Base-by-base conservation (phyloP, 2,329 filamentous ascomycete genomes). In the Metarhizium humberi region DNA sequence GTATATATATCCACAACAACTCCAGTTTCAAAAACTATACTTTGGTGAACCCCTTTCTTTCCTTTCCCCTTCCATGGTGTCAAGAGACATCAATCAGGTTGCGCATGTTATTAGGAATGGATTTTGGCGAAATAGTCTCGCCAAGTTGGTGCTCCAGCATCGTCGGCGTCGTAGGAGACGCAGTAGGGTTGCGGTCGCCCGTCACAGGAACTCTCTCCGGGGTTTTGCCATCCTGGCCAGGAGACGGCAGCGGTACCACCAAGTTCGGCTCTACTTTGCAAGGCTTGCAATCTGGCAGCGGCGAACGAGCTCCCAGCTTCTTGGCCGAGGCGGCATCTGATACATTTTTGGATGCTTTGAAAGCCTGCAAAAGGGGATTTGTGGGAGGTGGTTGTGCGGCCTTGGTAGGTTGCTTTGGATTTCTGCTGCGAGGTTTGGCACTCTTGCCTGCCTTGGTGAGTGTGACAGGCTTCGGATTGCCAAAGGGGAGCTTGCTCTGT, bases 401-500 rank as follows among this genome's bases (percentile, higher is more conserved):
- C 53, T 70, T 71, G 43, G 63, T 59, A n/a, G 67, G 57, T 54
- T 67, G 63, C 59, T 70, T 75, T 20, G 64, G 60, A 52, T 67
- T 69, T 53, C 64, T 65, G 48, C 59, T 55, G 25, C 67, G 69
- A 36, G 66, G 68, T 57, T 72, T 70, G 46, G 61, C 40, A 13
- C 53, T 51, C 45, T 62, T 61, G 50, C 60, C 58, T 13, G 63
- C n/a, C 51, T 58, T 56, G 49, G 58, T 43, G 63, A 60, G 46
- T 11, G 32, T 3, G 50, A 55, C 30, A 56, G 52, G 49, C 56
- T 63, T 32, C 42, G 59, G 53, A 30, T 62, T 60, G n/a, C 55
- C 65, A 57, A 82, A 81, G 1, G 66, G 60, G 36, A 85, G 73
- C 58, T 73, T 77, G 59, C 73, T 75, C 62, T 85, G 82, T 64